These are phyloP conservation scores for Choanephora cucurbitarum DNA, from an alignment of 371 early-diverging fungal species.

Conservation along the genomic window DNA sequence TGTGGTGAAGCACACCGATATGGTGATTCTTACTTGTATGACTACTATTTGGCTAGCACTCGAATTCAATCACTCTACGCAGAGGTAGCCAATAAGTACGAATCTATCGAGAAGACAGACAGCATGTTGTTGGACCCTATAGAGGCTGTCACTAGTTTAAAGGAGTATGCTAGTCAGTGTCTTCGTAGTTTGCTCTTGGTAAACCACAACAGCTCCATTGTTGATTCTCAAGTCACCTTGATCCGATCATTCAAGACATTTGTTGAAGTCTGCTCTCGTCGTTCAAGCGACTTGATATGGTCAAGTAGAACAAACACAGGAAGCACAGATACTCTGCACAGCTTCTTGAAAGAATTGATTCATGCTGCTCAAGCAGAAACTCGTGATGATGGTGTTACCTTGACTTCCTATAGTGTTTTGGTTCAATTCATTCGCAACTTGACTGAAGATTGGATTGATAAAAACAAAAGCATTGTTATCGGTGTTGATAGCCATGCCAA, in stretches of 20 bases:
- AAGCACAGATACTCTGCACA: conserved; percentile 12
- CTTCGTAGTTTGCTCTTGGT: conserved; percentile 26
- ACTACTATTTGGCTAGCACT: conserved; percentile 28
- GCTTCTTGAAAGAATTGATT: conserved; percentile 29
- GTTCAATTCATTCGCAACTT: conserved; percentile 39
- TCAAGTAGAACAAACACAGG: conserved; percentile 14
- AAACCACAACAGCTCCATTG: conserved; percentile 43
- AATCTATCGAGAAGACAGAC: conserved; percentile 4
- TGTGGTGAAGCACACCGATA: conserved; percentile 38
- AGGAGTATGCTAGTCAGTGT: conserved; percentile 18
- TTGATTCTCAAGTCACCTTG: conserved; percentile 40
- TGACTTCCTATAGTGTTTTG: conserved; percentile 30
- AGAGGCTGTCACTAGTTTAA: conserved; percentile 26
- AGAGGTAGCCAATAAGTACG: conserved; percentile 14
- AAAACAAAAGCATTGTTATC: conserved; percentile 14
- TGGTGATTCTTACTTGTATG: conserved; percentile 45
- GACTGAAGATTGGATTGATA: conserved; percentile 45
- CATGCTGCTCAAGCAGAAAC: conserved; percentile 21
- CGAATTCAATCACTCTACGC: conserved; percentile 28
- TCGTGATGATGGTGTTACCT: conserved; percentile 29
- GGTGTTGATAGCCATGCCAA: conserved; percentile 19
- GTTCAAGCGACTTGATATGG: conserved; percentile 39
- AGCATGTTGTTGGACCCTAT: conserved; percentile 25
- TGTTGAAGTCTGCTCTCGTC: conserved; percentile 33
- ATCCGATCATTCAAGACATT: conserved; percentile 39